Conservation (phyloP, 2,329 filamentous ascomycete genomes). For the Cyanodermella asteris region DNA sequence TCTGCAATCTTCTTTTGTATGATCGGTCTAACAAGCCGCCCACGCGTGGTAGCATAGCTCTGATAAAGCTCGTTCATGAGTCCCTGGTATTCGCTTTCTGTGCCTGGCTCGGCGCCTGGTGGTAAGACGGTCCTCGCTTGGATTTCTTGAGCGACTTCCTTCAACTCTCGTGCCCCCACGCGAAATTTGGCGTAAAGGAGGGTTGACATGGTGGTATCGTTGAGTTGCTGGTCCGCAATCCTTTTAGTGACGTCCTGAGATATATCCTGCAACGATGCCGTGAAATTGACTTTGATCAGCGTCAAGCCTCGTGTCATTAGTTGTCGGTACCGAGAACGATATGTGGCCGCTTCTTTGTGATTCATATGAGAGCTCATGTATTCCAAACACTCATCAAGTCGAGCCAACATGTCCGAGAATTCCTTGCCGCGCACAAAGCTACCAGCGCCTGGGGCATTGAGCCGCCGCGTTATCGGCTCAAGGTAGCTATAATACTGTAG, state of each 20-base stretch:
- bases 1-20: slow-evolving; percentile 36
- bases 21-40: slow-evolving; percentile 37
- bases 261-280: slow-evolving; percentile 38
- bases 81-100: slow-evolving; percentile 42
- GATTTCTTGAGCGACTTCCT: slow-evolving; percentile 43
- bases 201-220: slow-evolving; percentile 50
- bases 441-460: slow-evolving; percentile 80
- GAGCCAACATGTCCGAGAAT: slow-evolving; percentile 71
- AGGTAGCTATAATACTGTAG: slow-evolving; percentile 89
- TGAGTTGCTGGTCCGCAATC: slow-evolving; percentile 43
- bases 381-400: slow-evolving; percentile 71
- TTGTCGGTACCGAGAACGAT: slow-evolving; percentile 68
- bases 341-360: slow-evolving; percentile 72
- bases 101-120: slow-evolving; percentile 33
- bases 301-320: slow-evolving; percentile 50
- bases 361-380: slow-evolving; percentile 80
- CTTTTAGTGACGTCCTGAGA: slow-evolving; percentile 39
- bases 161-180: slow-evolving; percentile 42
- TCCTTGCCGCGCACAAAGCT: slow-evolving; percentile 65
- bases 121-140: slow-evolving; percentile 42
- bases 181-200: slow-evolving; percentile 50
- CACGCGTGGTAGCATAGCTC: slow-evolving; percentile 37
- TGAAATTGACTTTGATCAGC: slow-evolving; percentile 44
- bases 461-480: slow-evolving; percentile 66
- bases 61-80: slow-evolving; percentile 43